Conservation (phyloP, 2,329 filamentous ascomycete species). For the Aureobasidium sp. region DNA sequence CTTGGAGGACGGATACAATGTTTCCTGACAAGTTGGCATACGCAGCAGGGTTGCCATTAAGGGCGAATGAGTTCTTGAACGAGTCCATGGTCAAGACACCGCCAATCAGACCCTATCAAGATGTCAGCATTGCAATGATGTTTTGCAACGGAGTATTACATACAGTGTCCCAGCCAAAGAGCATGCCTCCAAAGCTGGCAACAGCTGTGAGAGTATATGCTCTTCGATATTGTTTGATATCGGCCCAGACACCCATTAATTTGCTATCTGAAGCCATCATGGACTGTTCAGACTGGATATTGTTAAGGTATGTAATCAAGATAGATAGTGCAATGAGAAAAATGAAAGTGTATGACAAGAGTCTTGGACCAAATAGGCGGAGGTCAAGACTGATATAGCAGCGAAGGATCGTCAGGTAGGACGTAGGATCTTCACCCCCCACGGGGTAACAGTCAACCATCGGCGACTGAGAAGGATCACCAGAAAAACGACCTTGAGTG, state of each 20-base stretch:
- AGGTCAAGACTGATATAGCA: neutral
- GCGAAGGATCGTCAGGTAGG: neutral
- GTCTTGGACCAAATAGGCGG: neutral
- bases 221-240: constrained; percentile 34
- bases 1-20: constrained; percentile 39
- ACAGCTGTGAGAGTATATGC: constrained; percentile 36
- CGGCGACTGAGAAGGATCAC: neutral
- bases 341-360: too few relatives aligned
- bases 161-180: constrained; percentile 32
- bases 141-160: neutral
- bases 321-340: neutral
- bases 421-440: too few relatives aligned
- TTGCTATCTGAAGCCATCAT: neutral
- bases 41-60: constrained; percentile 27
- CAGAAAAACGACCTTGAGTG: neutral
- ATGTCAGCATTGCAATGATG: neutral
- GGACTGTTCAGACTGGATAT: neutral
- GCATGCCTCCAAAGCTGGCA: constrained; percentile 38
- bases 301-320: neutral
- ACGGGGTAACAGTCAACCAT: neutral
- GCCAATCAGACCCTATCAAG: constrained; percentile 22
- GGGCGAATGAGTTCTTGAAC: constrained; percentile 36
- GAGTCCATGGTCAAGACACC: constrained; percentile 38
- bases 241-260: constrained; percentile 23
- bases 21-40: constrained; percentile 38